Conservation (phyloP, 1,139 yeast genomes). For the Nakaseomyces glabratus region DNA sequence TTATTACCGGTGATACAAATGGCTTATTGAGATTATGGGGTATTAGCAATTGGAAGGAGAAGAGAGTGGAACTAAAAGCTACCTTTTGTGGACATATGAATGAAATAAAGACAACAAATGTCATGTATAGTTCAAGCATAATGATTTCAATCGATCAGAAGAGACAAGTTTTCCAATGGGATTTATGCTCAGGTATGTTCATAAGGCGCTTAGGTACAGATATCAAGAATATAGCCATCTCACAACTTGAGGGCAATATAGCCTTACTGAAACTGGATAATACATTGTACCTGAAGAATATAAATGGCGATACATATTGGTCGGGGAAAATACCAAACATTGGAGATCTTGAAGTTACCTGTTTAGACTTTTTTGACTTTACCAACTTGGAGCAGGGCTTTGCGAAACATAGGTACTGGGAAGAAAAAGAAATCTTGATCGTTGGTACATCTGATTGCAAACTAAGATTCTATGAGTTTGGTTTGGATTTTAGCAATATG, state of each 20-base stretch:
- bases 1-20: constrained; percentile 47
- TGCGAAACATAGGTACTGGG: constrained; percentile 34
- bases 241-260: constrained; percentile 49
- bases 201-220: constrained; percentile 37
- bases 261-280: constrained; percentile 32
- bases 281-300: constrained; percentile 36
- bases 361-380: constrained; percentile 24
- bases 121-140: constrained; percentile 44
- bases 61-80: constrained; percentile 13
- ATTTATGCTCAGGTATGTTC: constrained; percentile 41
- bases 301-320: constrained; percentile 45
- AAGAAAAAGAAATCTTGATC: constrained; percentile 30
- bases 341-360: constrained; percentile 10
- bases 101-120: constrained; percentile 36
- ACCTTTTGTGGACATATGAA: constrained; percentile 47
- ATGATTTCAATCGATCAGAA: constrained; percentile 43
- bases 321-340: constrained; percentile 7
- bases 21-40: constrained; percentile 54
- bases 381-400: constrained; percentile 21
- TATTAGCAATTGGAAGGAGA: constrained; percentile 15
- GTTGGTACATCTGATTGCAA: constrained; percentile 32
- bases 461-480: constrained; percentile 29
- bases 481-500: constrained; percentile 16
- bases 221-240: constrained; percentile 37
- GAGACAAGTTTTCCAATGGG: constrained; percentile 54